Evolutionary conservation across 1,139 yeast genomes (phyloP), one percentile per base, ranked within the genome.

Genomic region (Suhomyces bolitotheri): DNA sequence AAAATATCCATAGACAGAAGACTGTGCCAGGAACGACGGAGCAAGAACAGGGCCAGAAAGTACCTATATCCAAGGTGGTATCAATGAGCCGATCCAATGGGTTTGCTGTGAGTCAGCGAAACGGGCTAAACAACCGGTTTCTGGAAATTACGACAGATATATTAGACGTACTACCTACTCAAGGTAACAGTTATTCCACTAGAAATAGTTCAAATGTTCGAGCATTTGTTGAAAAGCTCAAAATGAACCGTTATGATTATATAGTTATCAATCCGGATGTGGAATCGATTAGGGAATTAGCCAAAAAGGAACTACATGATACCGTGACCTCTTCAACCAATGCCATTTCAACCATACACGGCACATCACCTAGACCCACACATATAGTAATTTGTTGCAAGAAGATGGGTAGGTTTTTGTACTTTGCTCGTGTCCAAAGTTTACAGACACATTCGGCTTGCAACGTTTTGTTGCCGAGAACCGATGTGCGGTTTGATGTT

Each of bases 361-460:
- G n/a, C n/a, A n/a, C n/a, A n/a, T n/a, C n/a, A n/a, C n/a, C n/a
- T n/a, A n/a, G n/a, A n/a, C n/a, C n/a, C n/a, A n/a, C n/a, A n/a
- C n/a, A n/a, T n/a, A n/a, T n/a, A n/a, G n/a, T n/a, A n/a, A n/a
- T n/a, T n/a, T n/a, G n/a, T 7, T 14, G 34, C 7, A 41, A 36
- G 10, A 31, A 44, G 17, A 34, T 56, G 5, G 64, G 65, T 0
- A 45, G 43, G 31, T 59, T 56, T 38, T 37, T 59, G 34, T 43
- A 42, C 17, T 44, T 54, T 4, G 56, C 45, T 1, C 23, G 37
- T n/a, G 35, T 49, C 3, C 29, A 13, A 16, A 33, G 36, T 11
- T 19, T 50, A 8, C 24, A 30, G 2, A 31, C 35, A 1, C 27
- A 44, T 2, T 29, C 28, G 2, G 20, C 13, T 1, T 23, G 24